Base-by-base conservation (phyloP, 495 filamentous ascomycete genomes). In the Stereocaulon alpinum region DNA sequence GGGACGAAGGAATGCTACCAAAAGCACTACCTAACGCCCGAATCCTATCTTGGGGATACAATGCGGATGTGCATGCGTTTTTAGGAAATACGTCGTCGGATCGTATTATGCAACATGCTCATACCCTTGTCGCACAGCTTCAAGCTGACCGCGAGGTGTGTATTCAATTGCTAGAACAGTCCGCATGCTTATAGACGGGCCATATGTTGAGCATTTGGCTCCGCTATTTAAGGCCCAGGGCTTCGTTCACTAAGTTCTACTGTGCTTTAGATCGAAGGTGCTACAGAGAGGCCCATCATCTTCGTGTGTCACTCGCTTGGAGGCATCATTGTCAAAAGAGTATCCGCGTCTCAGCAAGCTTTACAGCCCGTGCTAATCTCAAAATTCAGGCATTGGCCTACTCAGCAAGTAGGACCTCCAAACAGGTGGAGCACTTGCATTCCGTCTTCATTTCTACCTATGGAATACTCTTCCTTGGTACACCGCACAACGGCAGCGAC, bases 381-480 rank as follows among this genome's bases (percentile, higher is more conserved):
- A 5, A 27, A 2, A 17, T 4, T 9, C 34, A 62, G 61, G 61
- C 61, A 29, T 37, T 63, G 20, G 56, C 56, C 51, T 59, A 60
- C 43, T 58, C 61, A 18, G 61, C 55, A 30, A 53, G 44, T 34
- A 50, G 42, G 15, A 59, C 34, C 29, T 55, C 42, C 3, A 32
- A 45, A 18, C 15, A 43, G 3, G 10, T 44, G 15, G 24, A 56
- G 40, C 68, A 72, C 61, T 51, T 72, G 10, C 61, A 67, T 49
- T 69, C 67, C 2, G 68, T 72, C 47, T 72, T 63, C 47, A 55
- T 66, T n/a, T 69, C 67, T 51, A 73, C 71, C 27, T 70, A 65
- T 56, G 70, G 50, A 9, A 67, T 71, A 29, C 55, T 73, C 15
- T 72, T 72, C 52, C 69, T 73, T 44, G 70, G 71, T n/a, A 73